Conservation (phyloP, 345 rosid genomes). For the Acer yangbiense region DNA sequence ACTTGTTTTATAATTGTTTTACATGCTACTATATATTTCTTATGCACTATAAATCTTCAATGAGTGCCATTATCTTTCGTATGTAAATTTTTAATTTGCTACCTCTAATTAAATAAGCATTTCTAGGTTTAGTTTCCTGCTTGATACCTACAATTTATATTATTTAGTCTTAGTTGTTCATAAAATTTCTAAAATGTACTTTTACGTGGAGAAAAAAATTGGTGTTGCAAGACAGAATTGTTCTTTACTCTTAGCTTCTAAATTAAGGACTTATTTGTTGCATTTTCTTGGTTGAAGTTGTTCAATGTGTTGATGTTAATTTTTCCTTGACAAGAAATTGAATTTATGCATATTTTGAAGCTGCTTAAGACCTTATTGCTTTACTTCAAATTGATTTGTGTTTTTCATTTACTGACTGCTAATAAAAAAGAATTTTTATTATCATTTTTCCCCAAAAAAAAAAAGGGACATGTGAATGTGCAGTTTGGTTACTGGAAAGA, state of each 20-base stretch:
- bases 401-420: background rate
- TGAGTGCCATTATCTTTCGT: background rate
- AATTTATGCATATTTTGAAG: background rate
- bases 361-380: background rate
- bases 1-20: background rate
- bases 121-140: background rate
- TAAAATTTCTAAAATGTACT: background rate
- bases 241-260: background rate
- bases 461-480: constrained; percentile 2
- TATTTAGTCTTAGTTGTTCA: background rate
- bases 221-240: background rate
- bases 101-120: background rate
- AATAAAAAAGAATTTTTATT: background rate
- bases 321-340: background rate
- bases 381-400: background rate
- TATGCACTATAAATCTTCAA: background rate
- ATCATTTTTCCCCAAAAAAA: background rate
- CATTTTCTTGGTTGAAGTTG: background rate
- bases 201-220: too few relatives aligned
- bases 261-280: background rate
- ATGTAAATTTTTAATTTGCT: background rate
- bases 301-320: background rate
- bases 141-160: background rate
- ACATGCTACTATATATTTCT: background rate
- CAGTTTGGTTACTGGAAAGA: background rate